Conservation (phyloP, 768 basidiomycete genomes). For the Lactarius quietus region DNA sequence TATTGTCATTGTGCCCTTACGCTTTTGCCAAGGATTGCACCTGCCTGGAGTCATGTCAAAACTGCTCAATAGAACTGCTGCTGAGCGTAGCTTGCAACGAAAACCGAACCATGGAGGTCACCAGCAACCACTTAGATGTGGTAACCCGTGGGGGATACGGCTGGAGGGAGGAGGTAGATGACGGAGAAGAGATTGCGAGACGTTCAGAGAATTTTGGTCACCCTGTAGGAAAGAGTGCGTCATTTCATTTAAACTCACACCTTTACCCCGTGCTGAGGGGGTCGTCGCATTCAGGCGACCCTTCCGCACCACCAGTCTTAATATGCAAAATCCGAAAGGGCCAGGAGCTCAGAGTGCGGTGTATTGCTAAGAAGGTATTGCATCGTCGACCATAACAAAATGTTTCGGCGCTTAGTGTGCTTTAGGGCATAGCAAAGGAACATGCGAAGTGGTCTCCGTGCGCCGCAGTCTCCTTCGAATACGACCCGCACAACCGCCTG, state of each 20-base stretch:
- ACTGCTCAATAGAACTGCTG: conserved; percentile 79
- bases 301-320: conserved; percentile 62
- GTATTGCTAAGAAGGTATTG: conserved; percentile 87
- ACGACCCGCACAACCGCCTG: conserved; percentile 96
- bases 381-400: background rate
- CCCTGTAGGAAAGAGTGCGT: conserved; percentile 80
- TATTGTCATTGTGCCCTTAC: background rate
- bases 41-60: conserved; percentile 78
- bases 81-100: conserved; percentile 77
- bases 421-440: conserved; percentile 93
- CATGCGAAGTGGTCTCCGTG: conserved; percentile 99
- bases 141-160: conserved; percentile 34
- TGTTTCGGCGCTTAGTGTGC: conserved; percentile 1
- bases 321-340: conserved; percentile 93
- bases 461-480: conserved; percentile 93
- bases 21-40: conserved; percentile 71
- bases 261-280: conserved; percentile 7
- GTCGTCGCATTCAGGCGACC: conserved; percentile 47
- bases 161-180: conserved; percentile 40
- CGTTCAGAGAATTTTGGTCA: conserved; percentile 71
- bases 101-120: conserved; percentile 72
- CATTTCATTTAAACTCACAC: background rate
- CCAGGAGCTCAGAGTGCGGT: conserved; percentile 81
- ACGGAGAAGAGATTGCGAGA: conserved; percentile 72
- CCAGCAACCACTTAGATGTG: conserved; percentile 78